Evolutionary conservation across 495 filamentous ascomycete species (phyloP).

Genomic region (Penicillium fimorum): DNA sequence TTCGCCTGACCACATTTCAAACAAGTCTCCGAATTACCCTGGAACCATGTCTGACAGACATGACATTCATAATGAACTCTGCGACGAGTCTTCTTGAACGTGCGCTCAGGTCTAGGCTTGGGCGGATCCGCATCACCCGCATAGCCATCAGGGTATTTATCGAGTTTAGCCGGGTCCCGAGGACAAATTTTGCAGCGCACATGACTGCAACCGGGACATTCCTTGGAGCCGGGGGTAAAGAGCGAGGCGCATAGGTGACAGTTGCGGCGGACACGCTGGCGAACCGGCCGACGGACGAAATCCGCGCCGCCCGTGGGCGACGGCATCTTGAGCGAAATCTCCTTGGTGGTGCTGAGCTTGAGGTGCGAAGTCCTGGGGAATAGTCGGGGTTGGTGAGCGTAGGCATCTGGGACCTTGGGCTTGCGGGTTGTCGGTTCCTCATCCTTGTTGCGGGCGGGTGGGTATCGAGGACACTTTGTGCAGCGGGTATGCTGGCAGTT

Average conservation of each 20-base stretch:
- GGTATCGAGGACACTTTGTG: slow-evolving; percentile 74
- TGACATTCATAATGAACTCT: slow-evolving; percentile 63
- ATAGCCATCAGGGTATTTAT: slow-evolving; percentile 76
- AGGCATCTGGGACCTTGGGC: slow-evolving; percentile 28
- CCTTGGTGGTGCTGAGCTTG: slow-evolving; percentile 6
- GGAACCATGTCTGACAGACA: slow-evolving; percentile 57
- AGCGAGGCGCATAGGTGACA: slow-evolving; percentile 73
- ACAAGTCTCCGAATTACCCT: slow-evolving; percentile 50
- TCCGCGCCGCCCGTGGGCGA: slow-evolving; percentile 69
- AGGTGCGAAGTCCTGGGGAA: slow-evolving; percentile 14
- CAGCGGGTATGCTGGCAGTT: slow-evolving; percentile 75
- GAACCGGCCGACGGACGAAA: slow-evolving; percentile 60
- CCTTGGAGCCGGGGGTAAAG: slow-evolving; percentile 57
- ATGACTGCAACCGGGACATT: slow-evolving; percentile 72
- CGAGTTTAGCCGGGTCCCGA: slow-evolving; percentile 68
- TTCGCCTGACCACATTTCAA: slow-evolving; percentile 60
- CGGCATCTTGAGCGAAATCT: slow-evolving; percentile 45
- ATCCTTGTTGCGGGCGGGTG: slow-evolving; percentile 35
- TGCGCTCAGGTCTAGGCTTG: slow-evolving; percentile 33
- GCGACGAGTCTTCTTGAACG: slow-evolving; percentile 44
- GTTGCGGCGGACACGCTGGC: slow-evolving; percentile 68
- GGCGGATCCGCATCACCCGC: slow-evolving; percentile 62
- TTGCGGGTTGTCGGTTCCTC: slow-evolving; percentile 41
- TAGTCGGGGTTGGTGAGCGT: slow-evolving; percentile 11
- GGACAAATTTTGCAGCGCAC: slow-evolving; percentile 78